A percentile compares a stretch with the other conserved stretches of the same genome.
Evolutionary conservation across 2,329 filamentous ascomycete genomes (phyloP).

Genomic region (Zymoseptoria passerinii): DNA sequence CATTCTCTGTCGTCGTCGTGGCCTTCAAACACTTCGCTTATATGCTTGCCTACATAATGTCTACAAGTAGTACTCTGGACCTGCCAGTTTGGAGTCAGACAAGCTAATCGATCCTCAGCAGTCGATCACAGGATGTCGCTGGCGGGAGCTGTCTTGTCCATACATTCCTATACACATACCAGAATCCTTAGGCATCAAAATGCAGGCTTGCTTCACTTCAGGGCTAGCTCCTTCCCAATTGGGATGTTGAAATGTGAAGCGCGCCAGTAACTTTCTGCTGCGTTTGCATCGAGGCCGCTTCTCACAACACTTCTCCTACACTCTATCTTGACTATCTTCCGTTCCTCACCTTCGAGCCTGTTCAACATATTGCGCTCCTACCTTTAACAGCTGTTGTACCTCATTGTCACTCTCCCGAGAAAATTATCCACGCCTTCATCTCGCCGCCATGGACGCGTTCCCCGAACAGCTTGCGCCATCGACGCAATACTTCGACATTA

Average conservation of each 20-base stretch:
- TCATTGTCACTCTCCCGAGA: not conserved
- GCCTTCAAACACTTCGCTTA: too few relatives aligned
- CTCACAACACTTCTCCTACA: not conserved
- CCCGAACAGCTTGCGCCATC: not conserved
- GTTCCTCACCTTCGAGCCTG: too few relatives aligned
- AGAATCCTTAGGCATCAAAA: not conserved
- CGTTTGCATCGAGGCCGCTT: not conserved
- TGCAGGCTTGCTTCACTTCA: not conserved
- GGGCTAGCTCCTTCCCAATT: not conserved
- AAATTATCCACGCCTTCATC: not conserved
- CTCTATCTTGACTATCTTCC: too few relatives aligned
- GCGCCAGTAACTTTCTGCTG: not conserved
- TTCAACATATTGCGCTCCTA: not conserved
- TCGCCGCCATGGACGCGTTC: not conserved
- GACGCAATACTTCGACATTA: not conserved
- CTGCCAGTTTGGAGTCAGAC: too few relatives aligned
- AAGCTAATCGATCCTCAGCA: too few relatives aligned
- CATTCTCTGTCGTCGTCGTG: too few relatives aligned
- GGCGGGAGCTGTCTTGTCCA: not conserved
- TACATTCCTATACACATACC: not conserved
- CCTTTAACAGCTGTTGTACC: not conserved
- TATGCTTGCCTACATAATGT: too few relatives aligned
- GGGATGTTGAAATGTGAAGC: not conserved
- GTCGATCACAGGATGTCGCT: too few relatives aligned
- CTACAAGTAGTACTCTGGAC: too few relatives aligned